Evolutionary conservation across 495 filamentous ascomycete genomes (phyloP), one percentile per base, ranked within the genome.

Genomic region (Mytilinidion resinicola): DNA sequence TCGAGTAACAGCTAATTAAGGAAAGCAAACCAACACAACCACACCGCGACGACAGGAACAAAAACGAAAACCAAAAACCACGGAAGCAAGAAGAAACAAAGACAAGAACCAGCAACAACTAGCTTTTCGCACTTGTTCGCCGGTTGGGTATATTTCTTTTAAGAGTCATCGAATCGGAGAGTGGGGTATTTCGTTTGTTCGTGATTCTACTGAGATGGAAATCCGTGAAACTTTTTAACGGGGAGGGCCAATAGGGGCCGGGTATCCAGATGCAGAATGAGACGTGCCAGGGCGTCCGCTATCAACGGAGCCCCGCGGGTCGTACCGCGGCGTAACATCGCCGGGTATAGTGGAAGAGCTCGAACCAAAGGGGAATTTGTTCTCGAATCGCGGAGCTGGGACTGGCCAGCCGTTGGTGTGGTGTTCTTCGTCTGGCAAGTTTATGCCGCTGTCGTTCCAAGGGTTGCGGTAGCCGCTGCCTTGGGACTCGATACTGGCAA

Each of bases 391-490:
- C 33, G 62, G 51, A 37, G 65, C 56, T 33, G 58, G 61, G 36
- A 59, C 41, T 6, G 60, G 53, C 59, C 63, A 65, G 52, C 82
- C 59, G 80, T 64, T 64, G 37, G 36, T 63, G 67, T 84, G 81
- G 65, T 77, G 71, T 56, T 91, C 89, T 49, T 95, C 90, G 67
- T 96, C 90, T 59, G 88, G 77, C 63, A 96, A 85, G 69, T 95
- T 95, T 68, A 96, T 87, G 57, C 90, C 91, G 62, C 87, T 91
- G 73, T 96, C 91, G 70, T 96, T 95, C 91, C 91, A 96, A 61
- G 90, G 91, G 73, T 96, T 95, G 68, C 91, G 88, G 72, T 95
- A 93, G 67, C 89, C 88, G 72, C 88, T 93, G 68, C 89, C 85
- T 37, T 88, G 88, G 20, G 90, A 95, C 68, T 96, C 91, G 76